Conservation (phyloP, 192 early-diverging fungal genomes). For the Pilaira anomala region DNA sequence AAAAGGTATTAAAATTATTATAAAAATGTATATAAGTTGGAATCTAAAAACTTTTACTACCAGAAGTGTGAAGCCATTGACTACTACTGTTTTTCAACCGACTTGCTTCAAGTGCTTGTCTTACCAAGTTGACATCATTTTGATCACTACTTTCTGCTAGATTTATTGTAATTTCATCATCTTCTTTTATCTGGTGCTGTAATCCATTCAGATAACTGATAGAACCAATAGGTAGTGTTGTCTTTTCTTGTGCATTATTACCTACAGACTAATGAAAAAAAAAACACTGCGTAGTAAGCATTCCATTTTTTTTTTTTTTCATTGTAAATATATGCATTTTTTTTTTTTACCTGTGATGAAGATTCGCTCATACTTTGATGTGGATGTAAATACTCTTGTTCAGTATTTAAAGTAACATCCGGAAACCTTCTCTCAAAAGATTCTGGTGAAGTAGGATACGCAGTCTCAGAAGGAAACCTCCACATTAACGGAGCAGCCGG, state of each 20-base stretch:
- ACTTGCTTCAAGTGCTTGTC: slow-evolving; percentile 2
- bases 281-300: no score
- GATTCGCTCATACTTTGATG: neutral
- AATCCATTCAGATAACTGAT: neutral
- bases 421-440: neutral
- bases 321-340: neutral
- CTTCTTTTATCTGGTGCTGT: neutral
- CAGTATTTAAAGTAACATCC: no score
- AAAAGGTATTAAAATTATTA: no score
- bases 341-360: neutral
- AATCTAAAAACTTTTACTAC: slow-evolving; percentile 17
- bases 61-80: slow-evolving; percentile 9
- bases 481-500: neutral
- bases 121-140: slow-evolving; percentile 16
- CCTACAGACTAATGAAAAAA: neutral
- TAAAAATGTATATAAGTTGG: neutral
- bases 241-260: neutral
- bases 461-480: slow-evolving; percentile 3
- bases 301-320: no score
- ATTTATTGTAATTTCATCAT: neutral
- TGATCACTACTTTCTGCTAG: neutral
- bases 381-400: no score
- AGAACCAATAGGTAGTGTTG: neutral
- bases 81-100: slow-evolving; percentile 15
- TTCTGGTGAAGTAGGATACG: slow-evolving; percentile 18